Evolutionary conservation across 2,329 filamentous ascomycete genomes (phyloP), one percentile per base, ranked within the genome.

Genomic region (Talaromyces amestolkiae): DNA sequence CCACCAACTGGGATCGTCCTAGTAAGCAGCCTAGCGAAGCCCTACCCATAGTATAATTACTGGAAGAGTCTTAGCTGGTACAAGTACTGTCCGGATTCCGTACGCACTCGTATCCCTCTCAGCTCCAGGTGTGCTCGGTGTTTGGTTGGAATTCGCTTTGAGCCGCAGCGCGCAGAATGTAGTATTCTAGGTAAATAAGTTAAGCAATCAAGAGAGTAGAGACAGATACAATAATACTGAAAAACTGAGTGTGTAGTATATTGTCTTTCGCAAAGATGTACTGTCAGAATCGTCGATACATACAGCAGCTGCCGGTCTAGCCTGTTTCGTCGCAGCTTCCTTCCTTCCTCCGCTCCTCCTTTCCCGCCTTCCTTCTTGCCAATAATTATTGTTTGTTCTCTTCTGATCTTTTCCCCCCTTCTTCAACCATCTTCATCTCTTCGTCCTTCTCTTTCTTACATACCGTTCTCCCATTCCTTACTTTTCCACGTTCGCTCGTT

Each of bases 401-500:
- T 9, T 39, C 33, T 62, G 39, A 37, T 54, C 33, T 62, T 37
- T 41, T 37, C 39, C 59, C 59, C 45, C 43, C 63, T 68, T 68
- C 63, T 62, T 68, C 62, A 31, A 67, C 66, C 47, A 33, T 64
- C 51, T 60, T 63, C 65, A 41, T 68, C 67, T 60, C 64, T 68
- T 56, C 61, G 27, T 68, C 51, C 58, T 65, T 67, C 63, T 53
- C 24, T 27, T 59, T 59, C 37, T 59, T 45, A 27, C 39, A 43
- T 43, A 43, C 56, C 63, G 65, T 66, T 54, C 65, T 68, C 67
- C 56, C 66, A 63, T 66, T 70, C 64, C 69, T 68, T 68, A 68
- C 66, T 67, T 70, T 67, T 69, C 68, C 67, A 67, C 70, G 71
- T 68, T 70, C 69, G 68, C 70, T 37, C 35, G 35, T 53, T 68